A percentile compares a stretch with the other conserved stretches of the same genome.
phyloP scores from a whole-genome alignment of 2,329 filamentous ascomycete species.

The Xylaria sp. region DNA sequence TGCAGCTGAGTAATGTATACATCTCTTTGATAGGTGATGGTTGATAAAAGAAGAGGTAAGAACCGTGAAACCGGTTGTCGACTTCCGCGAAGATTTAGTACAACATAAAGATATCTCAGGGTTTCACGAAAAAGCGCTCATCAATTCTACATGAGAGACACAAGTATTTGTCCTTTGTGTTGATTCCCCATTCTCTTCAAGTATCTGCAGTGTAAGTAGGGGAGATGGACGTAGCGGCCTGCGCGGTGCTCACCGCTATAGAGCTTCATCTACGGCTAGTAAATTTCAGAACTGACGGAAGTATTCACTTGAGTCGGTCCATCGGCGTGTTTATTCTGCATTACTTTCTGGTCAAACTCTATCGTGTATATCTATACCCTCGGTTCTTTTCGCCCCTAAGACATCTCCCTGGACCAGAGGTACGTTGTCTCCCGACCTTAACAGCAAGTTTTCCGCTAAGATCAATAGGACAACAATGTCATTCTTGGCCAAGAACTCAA shows the following conservation, averaged over 20 bases:
- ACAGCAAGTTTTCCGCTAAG: neutral
- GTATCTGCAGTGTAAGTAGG: neutral
- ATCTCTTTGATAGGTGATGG: neutral
- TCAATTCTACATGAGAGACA: neutral
- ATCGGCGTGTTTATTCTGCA: constrained; percentile 30
- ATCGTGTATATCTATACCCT: constrained; percentile 57
- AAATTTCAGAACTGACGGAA: neutral
- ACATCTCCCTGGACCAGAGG: constrained; percentile 58
- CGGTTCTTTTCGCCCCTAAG: constrained; percentile 57
- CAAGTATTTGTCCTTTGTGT: neutral
- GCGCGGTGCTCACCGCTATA: constrained; percentile 32
- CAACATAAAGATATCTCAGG: neutral
- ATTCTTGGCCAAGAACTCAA: constrained; percentile 56
- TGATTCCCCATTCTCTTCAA: neutral
- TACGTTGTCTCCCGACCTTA: constrained; percentile 37
- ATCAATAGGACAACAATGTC: constrained; percentile 52
- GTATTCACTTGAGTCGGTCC: neutral
- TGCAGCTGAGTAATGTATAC: neutral
- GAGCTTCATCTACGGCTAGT: constrained; percentile 23
- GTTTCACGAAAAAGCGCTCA: neutral
- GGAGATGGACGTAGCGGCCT: constrained; percentile 39
- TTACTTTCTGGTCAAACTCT: constrained; percentile 47
- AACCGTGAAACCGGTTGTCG: neutral
- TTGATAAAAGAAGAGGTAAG: neutral
- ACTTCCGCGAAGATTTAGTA: neutral